Evolutionary conservation across 306 rosid species (phyloP), one percentile per base, ranked within the genome.

Genomic region (Mimosa bimucronata): DNA sequence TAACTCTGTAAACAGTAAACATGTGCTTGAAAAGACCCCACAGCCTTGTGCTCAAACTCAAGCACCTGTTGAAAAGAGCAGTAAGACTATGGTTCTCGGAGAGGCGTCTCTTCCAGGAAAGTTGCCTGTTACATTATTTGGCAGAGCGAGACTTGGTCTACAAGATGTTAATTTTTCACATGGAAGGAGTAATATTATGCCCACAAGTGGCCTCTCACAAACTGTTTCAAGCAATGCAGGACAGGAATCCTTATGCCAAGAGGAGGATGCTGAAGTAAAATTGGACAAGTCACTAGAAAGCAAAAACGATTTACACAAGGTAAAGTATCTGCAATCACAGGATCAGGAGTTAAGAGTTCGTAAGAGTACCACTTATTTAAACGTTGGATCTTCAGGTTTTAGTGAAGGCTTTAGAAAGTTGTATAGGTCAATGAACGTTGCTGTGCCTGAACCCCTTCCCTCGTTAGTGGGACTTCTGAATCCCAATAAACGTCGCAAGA

Each of bases 381-480:
- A 77, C 50, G 50, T 85, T 45, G 90, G 90, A 82, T 84, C 95
- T 70, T 77, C 90, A 12, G 85, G 85, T 46, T 90, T 88, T 77
- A 86, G 77, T 55, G 92, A 77, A 53, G 61, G 79, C 66, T 75
- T 89, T 44, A 81, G 88, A 80, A 90, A 85, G 88, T 60, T 87
- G 80, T 90, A 90, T 81, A 86, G 94, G 86, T 84, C 91, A 58
- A 90, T 85, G 91, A 90, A 89, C 79, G 88, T 91, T 66, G 84
- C 95, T 67, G 87, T 90, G 77, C 98, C 92, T 52, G 77, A 81
- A 82, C 98, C 94, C 45, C 97, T 91, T 85, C 95, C 97, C 61
- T 88, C 95, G 6, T 86, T 94, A 41, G 77, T 77, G 73, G 86
- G 83, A 67, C 92, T 89, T 19, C 71, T 85, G 89, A 94, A 89